Evolutionary conservation across 768 basidiomycete species (phyloP), one percentile per base, ranked within the genome.

Genomic region (Lyophyllum semitale): DNA sequence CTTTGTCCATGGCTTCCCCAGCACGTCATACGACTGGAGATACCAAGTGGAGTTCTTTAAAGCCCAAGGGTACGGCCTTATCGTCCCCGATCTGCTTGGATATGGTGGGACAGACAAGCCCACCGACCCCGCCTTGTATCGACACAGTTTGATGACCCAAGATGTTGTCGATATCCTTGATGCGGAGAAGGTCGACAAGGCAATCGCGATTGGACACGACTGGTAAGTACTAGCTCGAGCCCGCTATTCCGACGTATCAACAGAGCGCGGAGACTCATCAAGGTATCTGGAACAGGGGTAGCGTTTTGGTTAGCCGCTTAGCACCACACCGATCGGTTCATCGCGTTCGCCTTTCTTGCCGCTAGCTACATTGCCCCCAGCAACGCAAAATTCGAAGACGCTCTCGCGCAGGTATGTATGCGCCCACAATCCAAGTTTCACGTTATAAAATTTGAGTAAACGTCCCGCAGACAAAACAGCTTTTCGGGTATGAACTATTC

Each of bases 71-170:
- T n/a, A n/a, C n/a, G n/a, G n/a, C n/a, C n/a, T n/a, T n/a, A n/a
- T n/a, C n/a, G n/a, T n/a, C n/a, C n/a, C n/a, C n/a, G 81, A 83
- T 60, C 72, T 79, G 70, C 73, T 83, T 25, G 82, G 82, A 3
- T 83, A 79, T 50, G 83, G 80, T 9, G 74, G 73, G 1, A 81
- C 80, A 8, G 72, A 71, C 58, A 79, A 80, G 55, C 81, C 82
- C n/a, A n/a, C n/a, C n/a, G n/a, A n/a, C n/a, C n/a, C n/a, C n/a
- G n/a, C n/a, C n/a, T n/a, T n/a, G n/a, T 1, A 53, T 57, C 1
- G 74, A 79, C 46, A 52, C 65, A 71, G 63, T 50, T 60, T 68
- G 25, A 63, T 82, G 37, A 66, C 63, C 26, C 61, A 73, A 48
- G 79, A 79, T 59, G 52, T 79, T 7, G 47, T 76, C 30, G 77